Base-by-base conservation (phyloP, 371 early-diverging fungal genomes). In the Rhizomucor miehei region DNA sequence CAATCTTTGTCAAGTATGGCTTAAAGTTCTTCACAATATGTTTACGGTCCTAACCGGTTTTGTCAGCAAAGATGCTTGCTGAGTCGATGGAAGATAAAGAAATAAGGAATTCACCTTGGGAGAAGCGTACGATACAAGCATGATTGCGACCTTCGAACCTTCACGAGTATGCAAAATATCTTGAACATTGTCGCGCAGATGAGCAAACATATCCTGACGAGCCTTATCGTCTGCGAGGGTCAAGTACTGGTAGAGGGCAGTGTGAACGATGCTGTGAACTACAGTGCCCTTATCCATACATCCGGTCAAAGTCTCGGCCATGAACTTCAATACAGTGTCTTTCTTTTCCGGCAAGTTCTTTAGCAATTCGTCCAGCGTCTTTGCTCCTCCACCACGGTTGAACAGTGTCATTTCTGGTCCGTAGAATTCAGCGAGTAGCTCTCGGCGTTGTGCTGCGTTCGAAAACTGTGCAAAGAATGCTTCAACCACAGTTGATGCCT, bases 41-140 rank as follows among this genome's bases (percentile, higher is more conserved):
- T 74, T 97, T 97, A 68, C 95, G 89, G 66, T 95, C 93, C 79
- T 92, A 81, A 21, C n/a, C n/a, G n/a, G n/a, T n/a, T n/a, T n/a
- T n/a, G n/a, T n/a, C n/a, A n/a, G n/a, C n/a, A n/a, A n/a, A n/a
- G n/a, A n/a, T n/a, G n/a, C n/a, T n/a, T n/a, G n/a, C n/a, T n/a
- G n/a, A 81, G 74, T 37, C 2, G n/a, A n/a, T n/a, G n/a, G n/a
- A n/a, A n/a, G n/a, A n/a, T n/a, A n/a, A n/a, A n/a, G n/a, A 29
- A 29, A 29, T 29, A 29, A 29, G 29, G 1, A 0, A 9, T 49
- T 54, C n/a, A 70, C 80, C 66, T 91, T 92, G 23, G 87, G 79
- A 21, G 87, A 74, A n/a, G 88, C 88, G 65, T 91, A 76, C 20
- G 89, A 73, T 39, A 96, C 56, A 62, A 87, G 88, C 21, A 87